These are phyloP conservation scores for Ulmus americana DNA, from an alignment of 331 rosid species.

Conservation along the genomic window DNA sequence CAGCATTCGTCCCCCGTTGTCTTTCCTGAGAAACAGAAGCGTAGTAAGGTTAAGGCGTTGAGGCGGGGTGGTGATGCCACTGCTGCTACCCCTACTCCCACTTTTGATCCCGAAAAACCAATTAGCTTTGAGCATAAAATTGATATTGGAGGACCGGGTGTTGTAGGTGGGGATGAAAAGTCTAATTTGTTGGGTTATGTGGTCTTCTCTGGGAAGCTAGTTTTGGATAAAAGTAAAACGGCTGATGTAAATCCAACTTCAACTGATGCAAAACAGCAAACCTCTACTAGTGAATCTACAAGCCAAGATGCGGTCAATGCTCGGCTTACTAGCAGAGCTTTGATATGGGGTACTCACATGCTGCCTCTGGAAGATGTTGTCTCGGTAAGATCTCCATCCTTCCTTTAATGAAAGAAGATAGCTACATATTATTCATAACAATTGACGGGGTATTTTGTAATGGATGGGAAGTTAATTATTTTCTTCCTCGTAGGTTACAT, in stretches of 20 bases:
- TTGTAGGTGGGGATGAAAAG: slow-evolving; percentile 75
- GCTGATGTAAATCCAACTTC: slow-evolving; percentile 23
- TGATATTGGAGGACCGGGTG: slow-evolving; percentile 45
- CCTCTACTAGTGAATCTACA: slow-evolving; percentile 33
- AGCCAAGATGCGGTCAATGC: slow-evolving; percentile 59
- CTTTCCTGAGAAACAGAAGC: slow-evolving; percentile 95
- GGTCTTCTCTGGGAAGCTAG: slow-evolving; percentile 65
- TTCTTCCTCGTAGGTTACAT: slow-evolving; percentile 63
- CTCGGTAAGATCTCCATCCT: slow-evolving; percentile 61
- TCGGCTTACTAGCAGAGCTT: slow-evolving; percentile 81
- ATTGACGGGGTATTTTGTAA: slow-evolving; percentile 8
- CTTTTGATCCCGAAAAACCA: slow-evolving; percentile 40
- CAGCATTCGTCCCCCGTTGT: slow-evolving; percentile 89
- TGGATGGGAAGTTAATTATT: slow-evolving; percentile 22
- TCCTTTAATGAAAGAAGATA: slow-evolving; percentile 16
- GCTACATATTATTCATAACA: slow-evolving; percentile 7
- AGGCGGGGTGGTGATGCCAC: slow-evolving; percentile 38
- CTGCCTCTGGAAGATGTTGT: slow-evolving; percentile 72
- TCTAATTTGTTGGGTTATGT: slow-evolving; percentile 80
- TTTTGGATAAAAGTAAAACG: slow-evolving; percentile 66
- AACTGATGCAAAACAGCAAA: slow-evolving; percentile 35
- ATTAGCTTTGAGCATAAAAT: slow-evolving; percentile 79
- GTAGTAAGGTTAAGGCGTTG: slow-evolving; percentile 56
- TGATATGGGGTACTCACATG: slow-evolving; percentile 75
- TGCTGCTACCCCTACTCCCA: slow-evolving; percentile 25